Base-by-base conservation (phyloP, 306 rosid genomes). In the Cucurbita maxima region DNA sequence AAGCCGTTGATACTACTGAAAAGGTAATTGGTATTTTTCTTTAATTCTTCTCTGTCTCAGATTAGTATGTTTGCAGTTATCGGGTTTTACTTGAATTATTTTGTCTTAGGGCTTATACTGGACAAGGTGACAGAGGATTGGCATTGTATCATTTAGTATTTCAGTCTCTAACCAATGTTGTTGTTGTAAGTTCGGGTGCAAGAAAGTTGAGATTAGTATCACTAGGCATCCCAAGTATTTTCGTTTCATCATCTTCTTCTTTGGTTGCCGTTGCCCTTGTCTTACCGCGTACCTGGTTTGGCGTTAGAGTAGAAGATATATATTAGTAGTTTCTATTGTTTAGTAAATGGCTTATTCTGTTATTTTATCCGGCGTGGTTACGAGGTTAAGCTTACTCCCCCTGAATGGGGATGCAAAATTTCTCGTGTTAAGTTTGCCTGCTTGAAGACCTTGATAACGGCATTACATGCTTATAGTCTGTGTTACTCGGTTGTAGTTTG, bases 1-100 rank as follows among this genome's bases (percentile, higher is more conserved):
- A 57, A 50, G 71, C 18, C 66, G 75, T 12, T 52, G 61, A 50
- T 67, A 74, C 77, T 67, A 74, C 77, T 44, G 79, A 66, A 19
- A 70, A 64, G 37, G 92, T 88, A 56, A 74, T 78, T 52, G 22
- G 38, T 45, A 51, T 1, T 25, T 25, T 47, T 72, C 10, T 50
- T 30, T 16, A 19, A 36, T 74, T 74, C 53, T 64, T 66, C 38
- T 10, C 55, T 6, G 38, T 40, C 70, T 38, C 4, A 63, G 51
- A 18, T 63, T 3, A 38, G 69, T 61, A 59, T 34, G 19, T 34
- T 59, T 15, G 44, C 44, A 13, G 8, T 38, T 40, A 3, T 62
- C 69, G 48, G 52, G 4, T 10, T 18, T n/a, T 43, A 60, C 37
- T 15, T 60, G 20, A 60, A 60, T 60, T 14, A 15, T 62, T 61